Base-by-base conservation (phyloP, 345 rosid genomes). In the Trapa bicornis region DNA sequence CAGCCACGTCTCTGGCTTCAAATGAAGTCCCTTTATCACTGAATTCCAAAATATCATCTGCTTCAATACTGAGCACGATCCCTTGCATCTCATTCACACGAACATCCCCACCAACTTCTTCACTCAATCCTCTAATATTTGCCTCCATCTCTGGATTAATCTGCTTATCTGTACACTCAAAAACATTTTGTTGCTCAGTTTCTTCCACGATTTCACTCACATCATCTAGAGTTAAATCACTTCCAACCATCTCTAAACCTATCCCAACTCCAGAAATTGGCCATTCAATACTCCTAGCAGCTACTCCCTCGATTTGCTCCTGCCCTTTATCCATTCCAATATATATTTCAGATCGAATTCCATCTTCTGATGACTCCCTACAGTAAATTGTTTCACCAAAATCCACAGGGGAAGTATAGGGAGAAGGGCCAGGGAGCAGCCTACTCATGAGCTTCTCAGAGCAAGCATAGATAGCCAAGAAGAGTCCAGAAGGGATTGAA, bases 381-480 rank as follows among this genome's bases (percentile, higher is more conserved):
- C 36, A 47, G 32, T 16, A 8, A 50, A 33, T 12, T 11, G 41
- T 52, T 13, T 32, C 56, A 37, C 74, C 67, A 57, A 60, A 57
- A 48, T 63, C 74, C 57, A 74, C n/a, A 37, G 64, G 67, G 11
- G 61, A 60, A 6, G 56, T 72, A 57, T 71, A 33, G 0, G 76
- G 71, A 33, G 75, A 41, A 64, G 80, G 70, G 58, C 65, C 60
- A 10, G 92, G 89, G 63, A 93, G 84, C 71, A 93, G 70, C 70
- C 16, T 85, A 57, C 82, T 83, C 92, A 90, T 83, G n/a, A 93
- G 63, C 78, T 78, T 83, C 70, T 86, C 71, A 41, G 92, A 81
- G 73, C 86, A 88, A 79, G 81, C 85, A 79, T 90, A 82, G 71
- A 86, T 80, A 17, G 82, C 91, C 77, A 87, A 78, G 65, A 85